Evolutionary conservation across 164 flowering plant species (phyloP), one percentile per base, ranked within the genome.

Genomic region (Magnolia kwangsiensis): DNA sequence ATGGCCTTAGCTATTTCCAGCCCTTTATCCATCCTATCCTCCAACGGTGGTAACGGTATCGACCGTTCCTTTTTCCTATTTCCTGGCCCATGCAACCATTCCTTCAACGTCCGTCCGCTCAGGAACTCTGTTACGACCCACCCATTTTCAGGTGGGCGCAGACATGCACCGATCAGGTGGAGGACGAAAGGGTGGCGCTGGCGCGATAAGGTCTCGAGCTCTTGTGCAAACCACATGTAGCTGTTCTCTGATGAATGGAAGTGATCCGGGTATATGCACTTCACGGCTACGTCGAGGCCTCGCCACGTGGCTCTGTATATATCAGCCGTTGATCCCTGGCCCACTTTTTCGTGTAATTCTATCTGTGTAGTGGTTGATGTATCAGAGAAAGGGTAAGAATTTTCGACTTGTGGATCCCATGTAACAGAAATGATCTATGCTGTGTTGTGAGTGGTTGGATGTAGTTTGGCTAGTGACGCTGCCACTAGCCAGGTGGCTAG

Each of bases 181-280:
- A 91, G 84, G 69, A 90, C 92, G n/a, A 76, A 88, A 2, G 86
- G 88, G 77, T 91, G 96, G 63, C 89, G 81, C 73, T 91, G 92
- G 37, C 85, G 77, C 0, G 88, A 83, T 19, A 89, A 63, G 0
- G 88, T 87, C 50, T 85, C 81, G 0, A 90, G 59, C 74, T 91
- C 93, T 76, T 90, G 92, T 3, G 83, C 85, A 67, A 91, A 91
- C 78, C 85, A 91, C 20, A 78, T 7, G 3, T 79, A 76, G 0
- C 85, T 80, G n/a, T 72, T 78, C 29, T 83, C 86, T 18, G 85
- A 85, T 24, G 75, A 72, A 29, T 51, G 29, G 79, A 91, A 91
- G 77, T 82, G 83, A 20, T 87, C 84, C 1, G 89, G 86, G 75
- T 21, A 55, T 51, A 91, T 83, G 84, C 93, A 89, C 63, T 90